Evolutionary conservation across 192 early-diverging fungal species (phyloP).

Genomic region (Neocallimastix lanati): DNA sequence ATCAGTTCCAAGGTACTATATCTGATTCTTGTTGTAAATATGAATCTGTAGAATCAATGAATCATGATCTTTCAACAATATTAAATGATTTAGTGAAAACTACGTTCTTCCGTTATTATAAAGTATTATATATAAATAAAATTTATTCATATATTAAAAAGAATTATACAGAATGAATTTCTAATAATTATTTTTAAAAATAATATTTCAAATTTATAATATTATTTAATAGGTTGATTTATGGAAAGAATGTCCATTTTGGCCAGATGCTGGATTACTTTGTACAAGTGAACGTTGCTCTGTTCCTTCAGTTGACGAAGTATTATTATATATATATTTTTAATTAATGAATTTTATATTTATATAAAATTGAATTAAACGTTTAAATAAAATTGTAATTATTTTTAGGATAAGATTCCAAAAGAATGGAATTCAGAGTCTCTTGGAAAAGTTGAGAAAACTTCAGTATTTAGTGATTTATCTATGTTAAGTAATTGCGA

Average conservation of each 20-base stretch:
- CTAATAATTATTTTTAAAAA: no score
- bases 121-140: conserved; percentile 11
- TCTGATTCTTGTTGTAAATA: conserved; percentile 52
- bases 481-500: background rate
- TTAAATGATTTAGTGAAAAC: conserved; percentile 61
- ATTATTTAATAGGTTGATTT: conserved; percentile 65
- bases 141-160: background rate
- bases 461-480: conserved; percentile 17
- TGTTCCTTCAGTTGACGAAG: conserved; percentile 61
- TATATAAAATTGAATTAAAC: no score
- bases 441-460: conserved; percentile 54
- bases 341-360: no score
- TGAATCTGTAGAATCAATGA: conserved; percentile 54
- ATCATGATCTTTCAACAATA: conserved; percentile 43
- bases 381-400: background rate
- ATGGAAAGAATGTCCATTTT: conserved; percentile 75
- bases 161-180: no score
- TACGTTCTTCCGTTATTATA: conserved; percentile 80
- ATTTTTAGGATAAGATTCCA: conserved; percentile 20
- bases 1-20: conserved; percentile 15
- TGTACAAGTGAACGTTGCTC: conserved; percentile 74
- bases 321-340: no score
- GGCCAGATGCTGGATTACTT: conserved; percentile 53
- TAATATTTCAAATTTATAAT: no score
- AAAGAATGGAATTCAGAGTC: conserved; percentile 26